phyloP scores from a whole-genome alignment of 2,329 filamentous ascomycete species.

The Diplodia corticola region DNA sequence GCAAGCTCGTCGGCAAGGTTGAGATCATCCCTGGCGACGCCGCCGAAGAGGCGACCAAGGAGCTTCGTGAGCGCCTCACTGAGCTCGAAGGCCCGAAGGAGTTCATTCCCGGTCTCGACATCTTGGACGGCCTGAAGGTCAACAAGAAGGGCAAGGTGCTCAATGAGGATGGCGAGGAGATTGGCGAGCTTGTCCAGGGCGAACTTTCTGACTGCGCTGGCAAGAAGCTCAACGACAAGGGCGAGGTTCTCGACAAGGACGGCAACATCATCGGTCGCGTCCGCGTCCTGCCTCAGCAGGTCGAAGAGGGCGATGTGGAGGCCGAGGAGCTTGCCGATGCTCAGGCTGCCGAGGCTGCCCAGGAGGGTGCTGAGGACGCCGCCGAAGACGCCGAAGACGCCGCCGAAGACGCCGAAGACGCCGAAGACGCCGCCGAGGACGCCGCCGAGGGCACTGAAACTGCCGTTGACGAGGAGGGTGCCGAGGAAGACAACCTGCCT shows the following conservation, averaged over 20 bases:
- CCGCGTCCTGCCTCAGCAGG: constrained; percentile 51
- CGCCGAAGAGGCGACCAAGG: constrained; percentile 52
- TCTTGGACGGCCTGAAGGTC: constrained; percentile 56
- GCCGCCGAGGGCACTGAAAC: constrained; percentile 35
- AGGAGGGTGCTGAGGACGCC: constrained; percentile 31
- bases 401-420: constrained; percentile 32
- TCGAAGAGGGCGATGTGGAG: constrained; percentile 24
- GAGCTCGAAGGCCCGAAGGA: constrained; percentile 40
- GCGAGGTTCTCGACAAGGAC: constrained; percentile 64
- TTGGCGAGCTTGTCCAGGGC: constrained; percentile 57
- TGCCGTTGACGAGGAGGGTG: constrained; percentile 34
- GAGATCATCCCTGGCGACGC: constrained; percentile 52
- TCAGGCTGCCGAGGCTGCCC: constrained; percentile 32
- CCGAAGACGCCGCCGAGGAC: constrained; percentile 34
- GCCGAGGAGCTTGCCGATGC: constrained; percentile 38
- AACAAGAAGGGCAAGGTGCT: constrained; percentile 59
- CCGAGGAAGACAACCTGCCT: constrained; percentile 41
- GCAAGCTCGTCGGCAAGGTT: constrained; percentile 52
- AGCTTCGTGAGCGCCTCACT: constrained; percentile 47
- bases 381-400: constrained; percentile 34
- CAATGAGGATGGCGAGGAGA: constrained; percentile 55
- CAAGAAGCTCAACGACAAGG: constrained; percentile 65
- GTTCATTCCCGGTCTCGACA: constrained; percentile 47
- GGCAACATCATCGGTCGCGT: constrained; percentile 65
- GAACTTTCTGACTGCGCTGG: constrained; percentile 63